These are phyloP conservation scores for Barnettozyma pratensis DNA, from an alignment of 805 yeast species.

Conservation along the genomic window DNA sequence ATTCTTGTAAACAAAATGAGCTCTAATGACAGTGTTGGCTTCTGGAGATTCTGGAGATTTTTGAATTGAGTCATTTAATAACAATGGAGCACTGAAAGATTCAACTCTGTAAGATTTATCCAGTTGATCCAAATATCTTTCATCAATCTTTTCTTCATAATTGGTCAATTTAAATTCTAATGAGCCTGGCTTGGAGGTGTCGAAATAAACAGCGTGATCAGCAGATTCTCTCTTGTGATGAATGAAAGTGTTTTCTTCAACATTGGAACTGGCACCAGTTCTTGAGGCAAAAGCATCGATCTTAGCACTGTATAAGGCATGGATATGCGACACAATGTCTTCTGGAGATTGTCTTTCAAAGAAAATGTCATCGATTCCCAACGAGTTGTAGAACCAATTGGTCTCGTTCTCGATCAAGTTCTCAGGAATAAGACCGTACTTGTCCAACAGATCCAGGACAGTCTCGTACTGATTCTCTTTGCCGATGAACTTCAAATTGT, in stretches of 20 bases:
- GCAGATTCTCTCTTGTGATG: slow-evolving; percentile 75
- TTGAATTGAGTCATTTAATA: slow-evolving; percentile 28
- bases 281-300: slow-evolving; percentile 73
- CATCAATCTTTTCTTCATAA: slow-evolving; percentile 78
- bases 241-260: slow-evolving; percentile 45
- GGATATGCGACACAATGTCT: slow-evolving; percentile 78
- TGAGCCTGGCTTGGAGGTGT: slow-evolving; percentile 54
- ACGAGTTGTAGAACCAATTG: slow-evolving; percentile 78
- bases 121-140: slow-evolving; percentile 61
- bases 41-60: slow-evolving; percentile 24
- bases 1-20: slow-evolving; percentile 82
- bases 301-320: slow-evolving; percentile 88
- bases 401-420: slow-evolving; percentile 79
- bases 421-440: slow-evolving; percentile 87
- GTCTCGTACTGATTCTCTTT: slow-evolving; percentile 74
- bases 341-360: slow-evolving; percentile 81
- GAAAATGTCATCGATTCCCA: slow-evolving; percentile 90
- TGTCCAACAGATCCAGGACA: slow-evolving; percentile 77
- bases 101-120: slow-evolving; percentile 62
- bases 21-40: slow-evolving; percentile 46
- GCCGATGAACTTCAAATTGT: slow-evolving; percentile 69
- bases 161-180: slow-evolving; percentile 37
- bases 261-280: slow-evolving; percentile 17
- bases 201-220: slow-evolving; percentile 90
- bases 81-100: slow-evolving; percentile 65